Base-by-base conservation (phyloP, 345 rosid species). In the Corchorus olitorius region DNA sequence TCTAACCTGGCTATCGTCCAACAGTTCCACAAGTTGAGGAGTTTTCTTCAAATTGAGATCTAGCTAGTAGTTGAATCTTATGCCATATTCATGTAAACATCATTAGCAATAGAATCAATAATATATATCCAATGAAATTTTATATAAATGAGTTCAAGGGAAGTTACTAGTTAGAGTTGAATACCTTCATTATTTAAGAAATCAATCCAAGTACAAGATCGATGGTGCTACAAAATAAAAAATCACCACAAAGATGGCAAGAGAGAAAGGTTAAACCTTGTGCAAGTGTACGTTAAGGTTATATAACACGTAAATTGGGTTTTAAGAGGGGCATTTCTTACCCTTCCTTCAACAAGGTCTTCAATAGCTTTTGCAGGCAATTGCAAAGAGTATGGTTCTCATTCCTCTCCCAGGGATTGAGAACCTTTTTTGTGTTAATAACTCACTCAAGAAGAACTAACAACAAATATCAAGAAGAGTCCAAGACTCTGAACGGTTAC, bases 331-430 rank as follows among this genome's bases (percentile, higher is more conserved):
- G 53, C 20, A 12, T 4, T 52, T 82, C 98, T 89, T 83, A 96
- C 97, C 83, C 99, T 92, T 77, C 89, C 99, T 92, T 93, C 97
- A 70, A 86, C 89, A 75, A 96, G 87, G 84, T 96, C 99, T 61
- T 96, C 99, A 80, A 96, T 96, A 71, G 99, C 99, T 85, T 93
- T 96, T 45, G 98, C 97, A 76, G 99, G n/a, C n/a, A 96, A 83
- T 96, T 96, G 79, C 95, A 90, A 52, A 96, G 97, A 45, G 98
- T 96, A 79, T 93, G 98, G 73, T 96, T 96, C 82, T 96, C 99
- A 83, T 96, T 96, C 83, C 97, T 91, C 83, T 96, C 99, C 99
- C 99, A 96, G 4, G 98, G 98, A 71, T 96, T 93, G 45, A 93
- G 91, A 50, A 70, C 84, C 65, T 75, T 70, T 85, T 96, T 96